These are phyloP conservation scores for Candida sanyaensis DNA, from an alignment of 1,139 yeast genomes.

Conservation along the genomic window DNA sequence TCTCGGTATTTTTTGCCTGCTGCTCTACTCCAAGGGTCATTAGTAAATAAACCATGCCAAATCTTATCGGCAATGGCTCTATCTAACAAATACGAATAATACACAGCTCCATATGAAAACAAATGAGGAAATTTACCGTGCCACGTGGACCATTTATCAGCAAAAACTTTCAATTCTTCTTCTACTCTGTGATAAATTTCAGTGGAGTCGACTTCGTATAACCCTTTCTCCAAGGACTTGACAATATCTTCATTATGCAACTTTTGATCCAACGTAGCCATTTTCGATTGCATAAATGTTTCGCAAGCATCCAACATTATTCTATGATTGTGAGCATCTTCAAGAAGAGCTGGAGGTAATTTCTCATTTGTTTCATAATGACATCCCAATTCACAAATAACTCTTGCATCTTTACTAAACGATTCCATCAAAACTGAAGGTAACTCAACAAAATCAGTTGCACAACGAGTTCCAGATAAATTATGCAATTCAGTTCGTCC, in stretches of 20 bases:
- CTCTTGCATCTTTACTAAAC: conserved; percentile 81
- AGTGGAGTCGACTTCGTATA: conserved; percentile 49
- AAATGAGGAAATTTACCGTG: conserved; percentile 94
- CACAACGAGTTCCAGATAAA: conserved; percentile 92
- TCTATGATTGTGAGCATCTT: conserved; percentile 53
- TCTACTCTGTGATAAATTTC: conserved; percentile 69
- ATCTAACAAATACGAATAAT: conserved; percentile 89
- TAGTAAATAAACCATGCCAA: conserved; percentile 70
- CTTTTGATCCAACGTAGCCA: conserved; percentile 86
- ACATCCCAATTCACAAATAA: conserved; percentile 68
- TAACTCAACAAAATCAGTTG: conserved; percentile 93
- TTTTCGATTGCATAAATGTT: conserved; percentile 81
- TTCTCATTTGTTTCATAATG: conserved; percentile 73
- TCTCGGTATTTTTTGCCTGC: conserved; percentile 77
- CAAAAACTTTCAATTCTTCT: conserved; percentile 51
- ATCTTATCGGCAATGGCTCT: conserved; percentile 89
- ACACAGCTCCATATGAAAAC: conserved; percentile 91
- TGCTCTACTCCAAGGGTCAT: conserved; percentile 67
- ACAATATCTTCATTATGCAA: conserved; percentile 56
- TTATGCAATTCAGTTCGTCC: conserved; percentile 90
- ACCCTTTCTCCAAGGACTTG: conserved; percentile 24
- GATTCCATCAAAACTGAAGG: conserved; percentile 96
- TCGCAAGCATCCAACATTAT: conserved; percentile 68
- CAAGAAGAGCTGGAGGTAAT: conserved; percentile 52
- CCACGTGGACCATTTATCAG: conserved; percentile 76